phyloP scores from a whole-genome alignment of 768 basidiomycete species.

The Boletus vinaceobasis region DNA sequence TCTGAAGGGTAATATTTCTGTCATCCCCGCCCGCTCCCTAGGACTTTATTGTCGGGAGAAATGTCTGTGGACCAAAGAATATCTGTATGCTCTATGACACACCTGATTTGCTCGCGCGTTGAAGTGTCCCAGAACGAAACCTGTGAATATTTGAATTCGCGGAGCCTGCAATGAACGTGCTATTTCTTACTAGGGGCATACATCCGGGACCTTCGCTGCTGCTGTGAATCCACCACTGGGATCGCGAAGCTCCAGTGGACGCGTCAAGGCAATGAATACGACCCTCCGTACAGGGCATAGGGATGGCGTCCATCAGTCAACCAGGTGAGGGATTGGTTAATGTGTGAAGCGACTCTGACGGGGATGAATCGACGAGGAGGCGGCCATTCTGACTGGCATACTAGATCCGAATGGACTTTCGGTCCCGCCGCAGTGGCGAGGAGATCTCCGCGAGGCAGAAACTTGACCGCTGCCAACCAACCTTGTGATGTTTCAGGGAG shows the following conservation, averaged over 20 bases:
- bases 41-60: neutral
- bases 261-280: neutral
- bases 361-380: neutral
- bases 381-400: neutral
- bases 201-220: neutral
- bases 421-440: no score
- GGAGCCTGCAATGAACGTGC: neutral
- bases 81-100: neutral
- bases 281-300: neutral
- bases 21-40: neutral
- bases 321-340: neutral
- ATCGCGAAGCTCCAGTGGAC: neutral
- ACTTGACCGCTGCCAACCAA: neutral
- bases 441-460: neutral
- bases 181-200: neutral
- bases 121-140: neutral
- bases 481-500: no score
- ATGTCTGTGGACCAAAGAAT: neutral
- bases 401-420: no score
- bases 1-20: neutral
- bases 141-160: neutral
- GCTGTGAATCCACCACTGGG: neutral
- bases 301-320: neutral
- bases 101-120: neutral
- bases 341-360: neutral